Conservation (phyloP, 768 basidiomycete genomes). For the Mycena galericulata region DNA sequence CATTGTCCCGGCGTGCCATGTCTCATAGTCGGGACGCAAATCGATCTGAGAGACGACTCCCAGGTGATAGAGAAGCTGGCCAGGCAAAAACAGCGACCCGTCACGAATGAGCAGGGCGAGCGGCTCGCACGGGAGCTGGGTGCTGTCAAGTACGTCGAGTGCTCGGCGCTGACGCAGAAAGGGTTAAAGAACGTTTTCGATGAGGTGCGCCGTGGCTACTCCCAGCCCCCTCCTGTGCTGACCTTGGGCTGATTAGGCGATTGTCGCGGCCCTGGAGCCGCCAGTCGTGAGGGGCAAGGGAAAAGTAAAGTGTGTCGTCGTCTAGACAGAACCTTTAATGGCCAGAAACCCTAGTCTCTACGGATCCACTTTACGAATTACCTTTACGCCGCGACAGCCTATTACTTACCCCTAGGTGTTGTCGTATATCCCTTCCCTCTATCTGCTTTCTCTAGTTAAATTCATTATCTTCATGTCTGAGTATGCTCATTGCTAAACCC, state of each 20-base stretch:
- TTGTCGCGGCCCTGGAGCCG: conserved; percentile 98
- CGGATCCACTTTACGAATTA: conserved; percentile 37
- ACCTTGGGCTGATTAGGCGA: conserved; percentile 76
- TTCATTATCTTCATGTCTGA: conserved; percentile 49
- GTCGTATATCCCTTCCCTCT: conserved; percentile 44
- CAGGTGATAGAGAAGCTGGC: conserved; percentile 95
- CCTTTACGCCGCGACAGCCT: conserved; percentile 57
- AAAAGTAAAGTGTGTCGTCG: conserved; percentile 80
- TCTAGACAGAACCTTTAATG: conserved; percentile 54
- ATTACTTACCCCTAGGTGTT: conserved; percentile 44
- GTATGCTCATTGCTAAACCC: conserved; percentile 26
- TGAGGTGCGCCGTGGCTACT: conserved; percentile 74
- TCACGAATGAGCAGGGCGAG: conserved; percentile 90
- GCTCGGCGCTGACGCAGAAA: conserved; percentile 98
- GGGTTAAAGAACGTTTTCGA: conserved; percentile 99
- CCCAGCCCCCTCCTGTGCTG: background rate
- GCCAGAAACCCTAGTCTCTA: conserved; percentile 27
- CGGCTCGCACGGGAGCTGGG: conserved; percentile 96
- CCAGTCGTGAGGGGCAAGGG: conserved; percentile 89
- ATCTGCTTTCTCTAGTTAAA: conserved; percentile 55
- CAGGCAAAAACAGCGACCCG: conserved; percentile 96
- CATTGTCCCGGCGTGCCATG: conserved; percentile 99
- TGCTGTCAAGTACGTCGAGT: conserved; percentile 99
- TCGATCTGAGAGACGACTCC: conserved; percentile 94
- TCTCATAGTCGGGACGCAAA: conserved; percentile 98